Evolutionary conservation across 768 basidiomycete genomes (phyloP).

Genomic region (Mrakia gelida): DNA sequence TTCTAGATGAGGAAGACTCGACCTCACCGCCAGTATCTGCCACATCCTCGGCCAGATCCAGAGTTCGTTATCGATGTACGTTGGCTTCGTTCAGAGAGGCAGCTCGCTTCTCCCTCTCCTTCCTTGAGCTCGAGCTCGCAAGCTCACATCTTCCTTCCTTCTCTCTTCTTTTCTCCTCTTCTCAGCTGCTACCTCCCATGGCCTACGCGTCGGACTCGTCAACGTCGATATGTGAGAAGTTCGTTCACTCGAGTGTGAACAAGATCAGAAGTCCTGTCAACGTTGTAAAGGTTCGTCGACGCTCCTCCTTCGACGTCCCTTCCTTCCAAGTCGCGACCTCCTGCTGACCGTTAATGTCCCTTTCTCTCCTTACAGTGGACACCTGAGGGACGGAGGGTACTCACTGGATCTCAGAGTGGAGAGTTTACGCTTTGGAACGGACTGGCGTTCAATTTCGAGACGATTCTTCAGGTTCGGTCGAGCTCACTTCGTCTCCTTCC

Average conservation of each 20-base stretch:
- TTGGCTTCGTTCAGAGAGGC: constrained; percentile 41
- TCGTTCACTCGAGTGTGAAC: constrained; percentile 96
- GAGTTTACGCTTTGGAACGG: constrained; percentile 99
- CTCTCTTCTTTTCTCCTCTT: background rate
- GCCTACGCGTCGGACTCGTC: constrained; percentile 88
- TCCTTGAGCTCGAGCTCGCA: background rate
- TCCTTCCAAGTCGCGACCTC: background rate
- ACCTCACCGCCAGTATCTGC: constrained; percentile 64
- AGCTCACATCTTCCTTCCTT: constrained; percentile 24
- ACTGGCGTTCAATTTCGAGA: constrained; percentile 98
- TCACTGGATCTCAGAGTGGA: constrained; percentile 93
- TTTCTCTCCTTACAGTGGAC: constrained; percentile 66
- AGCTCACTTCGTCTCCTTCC: background rate
- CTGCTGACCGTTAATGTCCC: background rate
- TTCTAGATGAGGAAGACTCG: constrained; percentile 50
- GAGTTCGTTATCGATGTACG: constrained; percentile 68
- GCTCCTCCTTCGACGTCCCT: constrained; percentile 10
- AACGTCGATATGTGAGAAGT: constrained; percentile 92
- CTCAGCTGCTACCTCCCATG: constrained; percentile 83
- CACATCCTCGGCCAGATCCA: constrained; percentile 25
- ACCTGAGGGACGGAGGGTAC: constrained; percentile 84
- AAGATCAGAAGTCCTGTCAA: constrained; percentile 97
- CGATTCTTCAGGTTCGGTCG: constrained; percentile 69
- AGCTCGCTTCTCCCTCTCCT: constrained; percentile 26
- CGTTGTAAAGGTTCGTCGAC: constrained; percentile 72